Evolutionary conservation across 371 early-diverging fungal species (phyloP), one percentile per base, ranked within the genome.

Genomic region (Mortierella sp.): DNA sequence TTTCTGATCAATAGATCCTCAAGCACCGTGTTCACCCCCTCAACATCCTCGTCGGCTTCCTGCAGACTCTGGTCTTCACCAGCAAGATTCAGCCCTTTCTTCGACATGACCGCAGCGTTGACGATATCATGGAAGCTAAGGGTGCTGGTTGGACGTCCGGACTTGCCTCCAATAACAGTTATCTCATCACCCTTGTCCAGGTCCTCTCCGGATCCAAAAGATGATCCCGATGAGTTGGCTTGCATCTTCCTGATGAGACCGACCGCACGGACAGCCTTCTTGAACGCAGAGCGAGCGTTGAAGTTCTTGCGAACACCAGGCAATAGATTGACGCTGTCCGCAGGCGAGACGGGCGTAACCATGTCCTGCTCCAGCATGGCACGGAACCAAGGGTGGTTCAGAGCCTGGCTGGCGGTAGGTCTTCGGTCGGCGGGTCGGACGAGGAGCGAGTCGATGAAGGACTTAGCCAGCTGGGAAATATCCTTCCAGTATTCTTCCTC

Each of bases 261-360:
- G 5, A 75, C 76, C 2, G 76, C 76, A 2, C 76, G 76, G 15
- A 91, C 86, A 15, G 92, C 92, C 53, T 87, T 87, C 66, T 87
- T 89, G 81, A 91, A 88, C 1, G 89, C 88, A 24, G 82, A 81
- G 58, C 89, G 88, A 15, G 93, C 93, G 62, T 93, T 92, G 73
- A 94, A 94, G 83, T 93, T 93, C 80, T 90, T 86, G 34, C 86
- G 86, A 47, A 95, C 86, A 42, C 82, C 85, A 28, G 93, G 93
- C 75, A 94, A 79, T 64, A 95, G 72, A 69, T 92, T 83, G 59
- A 79, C 67, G 21, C 56, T 64, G 41, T 78, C 61, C 7, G 73
- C 61, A 15, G 72, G 68, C 12, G 69, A 79, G 21, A 62, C 49
- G 19, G 80, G 81, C 21, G 81, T 49, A 32, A 72, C 50, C 81